A percentile compares a stretch with the other conserved stretches of the same genome.
Conservation (phyloP, 129 eudicot species). For the Chrysanthemum lavandulifolium region DNA sequence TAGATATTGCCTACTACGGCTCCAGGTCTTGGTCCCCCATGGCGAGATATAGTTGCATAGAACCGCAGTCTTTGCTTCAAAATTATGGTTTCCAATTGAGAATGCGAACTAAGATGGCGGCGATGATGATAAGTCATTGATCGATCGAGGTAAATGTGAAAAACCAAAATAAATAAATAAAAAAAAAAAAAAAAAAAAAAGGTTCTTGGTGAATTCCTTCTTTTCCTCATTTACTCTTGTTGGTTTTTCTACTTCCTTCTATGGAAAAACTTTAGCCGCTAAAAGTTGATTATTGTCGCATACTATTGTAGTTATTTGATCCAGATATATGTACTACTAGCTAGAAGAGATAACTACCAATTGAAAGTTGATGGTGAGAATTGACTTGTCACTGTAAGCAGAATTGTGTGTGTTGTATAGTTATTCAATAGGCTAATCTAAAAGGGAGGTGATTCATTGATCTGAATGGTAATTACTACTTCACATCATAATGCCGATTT, state of each 20-base stretch:
- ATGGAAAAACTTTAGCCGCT: conserved; percentile 6
- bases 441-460: too few relatives aligned
- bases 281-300: conserved; percentile 14
- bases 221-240: conserved; percentile 26
- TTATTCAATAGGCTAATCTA: too few relatives aligned
- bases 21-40: too few relatives aligned
- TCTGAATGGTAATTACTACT: too few relatives aligned
- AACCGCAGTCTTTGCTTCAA: too few relatives aligned
- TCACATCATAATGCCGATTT: too few relatives aligned
- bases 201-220: conserved; percentile 1
- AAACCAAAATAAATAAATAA: conserved; percentile 40
- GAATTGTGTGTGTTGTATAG: too few relatives aligned
- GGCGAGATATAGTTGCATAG: too few relatives aligned
- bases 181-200: conserved; percentile 28
- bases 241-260: conserved; percentile 8
- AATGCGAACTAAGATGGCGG: conserved; percentile 13
- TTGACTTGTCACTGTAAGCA: too few relatives aligned
- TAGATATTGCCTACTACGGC: too few relatives aligned
- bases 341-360: background rate
- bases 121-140: conserved; percentile 15
- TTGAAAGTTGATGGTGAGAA: too few relatives aligned
- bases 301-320: background rate
- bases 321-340: background rate
- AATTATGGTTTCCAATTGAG: background rate
- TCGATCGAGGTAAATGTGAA: conserved; percentile 24